These are phyloP conservation scores for Termitomyces sp. DNA, from an alignment of 768 basidiomycete species.

Conservation along the genomic window DNA sequence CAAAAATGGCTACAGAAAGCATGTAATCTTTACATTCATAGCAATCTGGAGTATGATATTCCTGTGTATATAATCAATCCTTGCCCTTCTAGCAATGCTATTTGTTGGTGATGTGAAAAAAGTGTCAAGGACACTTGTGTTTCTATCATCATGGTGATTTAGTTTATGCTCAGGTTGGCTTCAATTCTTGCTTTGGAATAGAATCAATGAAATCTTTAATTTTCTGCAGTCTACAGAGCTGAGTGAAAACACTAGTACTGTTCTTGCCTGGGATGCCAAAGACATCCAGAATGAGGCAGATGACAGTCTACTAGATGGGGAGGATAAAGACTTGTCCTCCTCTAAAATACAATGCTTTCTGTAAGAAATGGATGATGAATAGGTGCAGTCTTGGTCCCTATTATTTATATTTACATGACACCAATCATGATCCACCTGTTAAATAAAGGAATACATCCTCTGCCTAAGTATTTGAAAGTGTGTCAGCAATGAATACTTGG, in stretches of 20 bases:
- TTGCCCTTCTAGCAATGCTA: neutral
- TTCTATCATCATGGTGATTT: slow-evolving; percentile 2
- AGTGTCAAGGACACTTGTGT: slow-evolving; percentile 5
- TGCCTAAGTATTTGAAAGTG: slow-evolving; percentile 11
- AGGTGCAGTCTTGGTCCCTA: slow-evolving; percentile 7
- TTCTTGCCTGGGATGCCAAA: neutral
- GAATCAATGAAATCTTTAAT: neutral
- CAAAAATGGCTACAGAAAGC: slow-evolving; percentile 11
- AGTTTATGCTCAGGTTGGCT: slow-evolving; percentile 5
- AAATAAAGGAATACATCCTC: slow-evolving; percentile 14
- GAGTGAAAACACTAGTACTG: no score
- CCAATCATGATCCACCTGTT: slow-evolving; percentile 13
- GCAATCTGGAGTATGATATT: slow-evolving; percentile 10
- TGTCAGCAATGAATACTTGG: slow-evolving; percentile 28
- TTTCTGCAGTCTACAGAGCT: neutral
- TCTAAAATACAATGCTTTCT: slow-evolving; percentile 5
- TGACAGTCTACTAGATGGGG: neutral
- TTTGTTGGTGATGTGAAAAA: neutral
- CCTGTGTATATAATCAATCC: slow-evolving; percentile 8
- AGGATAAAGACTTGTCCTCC: slow-evolving; percentile 1
- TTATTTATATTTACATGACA: slow-evolving; percentile 11
- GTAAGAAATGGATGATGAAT: slow-evolving; percentile 9
- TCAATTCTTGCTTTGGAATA: neutral
- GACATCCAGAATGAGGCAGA: neutral
- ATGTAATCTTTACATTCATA: slow-evolving; percentile 16